Evolutionary conservation across 139 green algal species (phyloP), one percentile per base, ranked within the genome.

Genomic region (Raphidocelis subcapitata): DNA sequence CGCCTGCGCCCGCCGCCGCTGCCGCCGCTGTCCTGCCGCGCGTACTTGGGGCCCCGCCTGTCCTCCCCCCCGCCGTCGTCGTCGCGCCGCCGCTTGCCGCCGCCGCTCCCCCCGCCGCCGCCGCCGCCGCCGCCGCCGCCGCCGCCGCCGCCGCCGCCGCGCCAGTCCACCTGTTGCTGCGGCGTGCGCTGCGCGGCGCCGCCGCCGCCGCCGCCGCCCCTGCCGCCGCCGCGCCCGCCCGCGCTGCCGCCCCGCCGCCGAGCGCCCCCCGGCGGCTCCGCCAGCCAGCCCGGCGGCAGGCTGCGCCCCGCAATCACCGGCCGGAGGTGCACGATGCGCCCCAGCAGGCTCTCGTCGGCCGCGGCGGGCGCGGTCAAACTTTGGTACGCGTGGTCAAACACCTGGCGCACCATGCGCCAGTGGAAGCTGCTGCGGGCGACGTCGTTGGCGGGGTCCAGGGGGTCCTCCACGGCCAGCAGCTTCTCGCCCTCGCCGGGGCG

Each of bases 401-500:
- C 83, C 35, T 74, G 57, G 65, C 83, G 74, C 36, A 92, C 83
- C 35, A 79, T 61, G 62, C 68, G 75, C 65, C 91, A 85, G 77
- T 93, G 92, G 68, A 79, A 94, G 62, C 75, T 87, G 57, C 59
- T 77, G 71, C 84, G 81, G 36, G 69, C 72, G 20, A 85, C 80
- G 67, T 87, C 85, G 56, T 84, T 82, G 31, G 67, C 64, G 1
- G 67, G 29, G 49, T 87, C 78, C 60, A 82, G 67, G 14, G 92
- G 94, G 64, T 98, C 94, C 76, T 97, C 84, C 32, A 97, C 84
- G 1, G 85, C 67, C 64, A 95, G 82, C 69, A 95, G 31, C 24
- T n/a, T 23, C 14, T n/a, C n/a, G n/a, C n/a, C n/a, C n/a, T n/a
- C n/a, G n/a, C n/a, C n/a, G n/a, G n/a, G n/a, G n/a, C n/a, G n/a